Conservation (phyloP, 148 eudicot genomes). For the Rhododendron molle region DNA sequence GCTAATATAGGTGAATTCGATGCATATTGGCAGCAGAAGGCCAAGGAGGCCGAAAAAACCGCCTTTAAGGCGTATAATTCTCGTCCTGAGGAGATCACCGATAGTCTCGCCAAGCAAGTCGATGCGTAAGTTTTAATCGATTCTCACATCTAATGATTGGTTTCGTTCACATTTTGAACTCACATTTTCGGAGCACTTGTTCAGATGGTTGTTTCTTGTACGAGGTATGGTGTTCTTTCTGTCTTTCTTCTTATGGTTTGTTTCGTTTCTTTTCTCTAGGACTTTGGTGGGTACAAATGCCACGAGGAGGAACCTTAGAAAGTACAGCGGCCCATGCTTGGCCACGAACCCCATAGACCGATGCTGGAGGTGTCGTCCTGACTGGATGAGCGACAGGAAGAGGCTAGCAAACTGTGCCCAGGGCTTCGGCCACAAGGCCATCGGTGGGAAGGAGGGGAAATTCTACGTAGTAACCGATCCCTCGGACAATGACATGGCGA, state of each 20-base stretch:
- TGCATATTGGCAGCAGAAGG: conserved; percentile 6
- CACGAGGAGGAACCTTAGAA: not conserved
- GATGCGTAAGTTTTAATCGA: not conserved
- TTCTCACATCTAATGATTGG: not conserved
- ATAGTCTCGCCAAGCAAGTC: not conserved
- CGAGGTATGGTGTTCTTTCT: not conserved
- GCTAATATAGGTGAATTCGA: conserved; percentile 7
- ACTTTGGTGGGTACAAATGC: not conserved
- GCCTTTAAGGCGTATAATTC: not conserved
- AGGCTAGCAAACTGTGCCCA: not conserved
- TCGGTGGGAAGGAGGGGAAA: conserved; percentile 7
- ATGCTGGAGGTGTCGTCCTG: conserved; percentile 12
- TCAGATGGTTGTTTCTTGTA: not conserved
- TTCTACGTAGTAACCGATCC: conserved; percentile 9
- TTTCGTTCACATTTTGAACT: no score
- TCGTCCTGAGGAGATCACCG: not conserved
- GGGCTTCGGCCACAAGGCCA: conserved; percentile 12
- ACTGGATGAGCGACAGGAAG: conserved; percentile 8
- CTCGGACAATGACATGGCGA: conserved; percentile 2
- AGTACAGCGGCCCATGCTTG: not conserved
- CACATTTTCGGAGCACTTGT: not conserved
- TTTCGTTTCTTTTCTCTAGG: not conserved
- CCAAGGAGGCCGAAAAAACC: not conserved
- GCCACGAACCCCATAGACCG: conserved; percentile 9
- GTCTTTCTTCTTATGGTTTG: not conserved